Percentiles rank a stretch among this genome's conserved stretches.
phyloP scores from a whole-genome alignment of 2,329 filamentous ascomycete genomes.

The Dendryphion nanum region DNA sequence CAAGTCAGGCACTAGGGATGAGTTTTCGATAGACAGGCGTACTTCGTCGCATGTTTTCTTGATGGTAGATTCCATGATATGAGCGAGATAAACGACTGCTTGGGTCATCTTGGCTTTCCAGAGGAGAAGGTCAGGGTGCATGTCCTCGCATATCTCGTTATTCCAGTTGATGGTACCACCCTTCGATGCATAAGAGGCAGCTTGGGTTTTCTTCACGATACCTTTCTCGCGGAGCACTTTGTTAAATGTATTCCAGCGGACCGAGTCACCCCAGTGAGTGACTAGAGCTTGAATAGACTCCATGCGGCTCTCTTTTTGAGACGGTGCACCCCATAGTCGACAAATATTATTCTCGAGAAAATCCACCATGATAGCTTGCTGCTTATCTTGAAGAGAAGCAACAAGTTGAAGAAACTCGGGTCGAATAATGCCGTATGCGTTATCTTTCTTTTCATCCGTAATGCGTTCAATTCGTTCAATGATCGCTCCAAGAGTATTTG shows the following conservation, averaged over 20 bases:
- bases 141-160: conserved; percentile 5
- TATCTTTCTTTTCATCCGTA: conserved; percentile 2
- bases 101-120: conserved; percentile 4
- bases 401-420: neutral
- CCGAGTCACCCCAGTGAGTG: neutral
- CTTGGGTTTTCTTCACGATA: conserved; percentile 1
- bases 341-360: conserved; percentile 1
- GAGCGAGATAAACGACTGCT: neutral
- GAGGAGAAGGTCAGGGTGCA: neutral
- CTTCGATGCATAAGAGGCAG: conserved; percentile 2
- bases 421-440: conserved; percentile 5
- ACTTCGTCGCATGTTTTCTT: neutral
- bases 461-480: conserved; percentile 5
- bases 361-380: neutral
- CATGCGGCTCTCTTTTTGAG: neutral
- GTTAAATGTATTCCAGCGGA: conserved; percentile 9
- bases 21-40: neutral
- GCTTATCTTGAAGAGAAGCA: conserved; percentile 1
- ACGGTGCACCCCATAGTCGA: conserved; percentile 1
- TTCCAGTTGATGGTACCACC: conserved; percentile 10
- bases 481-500: neutral
- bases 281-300: neutral
- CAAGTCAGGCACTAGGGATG: neutral
- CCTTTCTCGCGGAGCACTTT: conserved; percentile 6
- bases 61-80: neutral